Base-by-base conservation (phyloP, 257 asterid species). In the Nicotiana tabacum region DNA sequence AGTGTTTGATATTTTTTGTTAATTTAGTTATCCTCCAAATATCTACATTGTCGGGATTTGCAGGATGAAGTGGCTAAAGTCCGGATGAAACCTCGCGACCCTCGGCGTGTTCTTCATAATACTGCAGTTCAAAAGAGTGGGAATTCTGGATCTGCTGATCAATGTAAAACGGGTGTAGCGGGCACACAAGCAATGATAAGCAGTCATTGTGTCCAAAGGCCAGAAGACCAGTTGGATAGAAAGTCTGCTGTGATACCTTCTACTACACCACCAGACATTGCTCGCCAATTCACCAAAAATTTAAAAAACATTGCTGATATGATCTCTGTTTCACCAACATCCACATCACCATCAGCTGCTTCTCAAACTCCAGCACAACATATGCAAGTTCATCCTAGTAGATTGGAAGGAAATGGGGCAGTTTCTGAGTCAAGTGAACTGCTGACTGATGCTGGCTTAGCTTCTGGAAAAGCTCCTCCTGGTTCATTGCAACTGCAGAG, bases 61-160 rank as follows among this genome's bases (percentile, higher is more conserved):
- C 96, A 96, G 99, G 99, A 90, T 84, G 97, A 91, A 81, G 82
- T 90, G 55, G 97, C 92, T 66, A 91, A 87, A 83, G 88, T 90
- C 78, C 94, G 97, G 55, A 94, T 96, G 98, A 96, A 92, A 87
- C 95, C 97, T 81, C 98, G 98, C 35, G 98, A 96, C 83, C 99
- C 99, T 64, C 98, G 99, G 8, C 98, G 98, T 77, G 83, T 87
- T 85, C 93, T 96, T 80, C 97, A 91, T 77, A 90, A 83, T 83
- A 84, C 80, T 83, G 86, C 91, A 39, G 85, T 86, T 81, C 93
- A 87, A 61, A 90, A 88, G 83, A 86, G 88, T 80, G 86, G 80
- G 66, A 61, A 82, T 85, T 30, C 85, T 80, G 92, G 85, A 51
- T 77, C 86, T 68, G 94, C 86, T 66, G 94, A 92, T 86, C 97